phyloP scores from a whole-genome alignment of 441 rosid genomes.

The Mallotus repandus region DNA sequence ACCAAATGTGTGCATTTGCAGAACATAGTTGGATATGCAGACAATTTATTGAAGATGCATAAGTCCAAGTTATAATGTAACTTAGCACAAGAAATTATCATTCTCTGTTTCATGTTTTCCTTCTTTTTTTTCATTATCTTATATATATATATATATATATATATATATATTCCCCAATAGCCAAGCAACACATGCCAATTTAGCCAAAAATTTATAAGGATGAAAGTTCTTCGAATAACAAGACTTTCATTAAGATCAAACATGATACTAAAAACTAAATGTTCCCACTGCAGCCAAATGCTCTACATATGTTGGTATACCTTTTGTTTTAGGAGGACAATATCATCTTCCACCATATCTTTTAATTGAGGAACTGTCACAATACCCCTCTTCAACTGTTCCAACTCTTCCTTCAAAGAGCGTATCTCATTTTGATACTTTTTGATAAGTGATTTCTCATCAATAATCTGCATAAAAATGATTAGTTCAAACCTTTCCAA shows the following conservation, averaged over 20 bases:
- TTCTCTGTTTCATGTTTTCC: neutral
- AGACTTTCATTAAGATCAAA: conserved; percentile 12
- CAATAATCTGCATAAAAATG: conserved; percentile 69
- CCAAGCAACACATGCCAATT: neutral
- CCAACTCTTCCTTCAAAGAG: conserved; percentile 81
- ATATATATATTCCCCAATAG: no score
- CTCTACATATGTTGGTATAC: conserved; percentile 33
- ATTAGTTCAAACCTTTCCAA: conserved; percentile 26
- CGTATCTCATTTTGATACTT: conserved; percentile 98
- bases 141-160: neutral
- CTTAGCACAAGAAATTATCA: neutral
- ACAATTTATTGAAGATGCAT: conserved; percentile 6
- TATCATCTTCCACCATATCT: conserved; percentile 64
- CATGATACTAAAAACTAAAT: conserved; percentile 8
- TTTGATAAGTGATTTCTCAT: conserved; percentile 98
- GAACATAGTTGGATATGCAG: neutral
- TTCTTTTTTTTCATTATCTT: neutral
- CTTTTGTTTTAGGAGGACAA: conserved; percentile 85
- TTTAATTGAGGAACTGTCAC: conserved; percentile 67
- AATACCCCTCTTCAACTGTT: conserved; percentile 82
- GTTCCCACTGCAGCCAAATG: conserved; percentile 6
- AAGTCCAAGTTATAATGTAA: neutral
- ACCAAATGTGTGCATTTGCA: neutral
- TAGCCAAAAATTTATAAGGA: neutral
- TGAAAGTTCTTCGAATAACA: conserved; percentile 2